Base-by-base conservation (phyloP, 225 moss, liverwort and hornwort genomes). In the Ulota crispa region DNA sequence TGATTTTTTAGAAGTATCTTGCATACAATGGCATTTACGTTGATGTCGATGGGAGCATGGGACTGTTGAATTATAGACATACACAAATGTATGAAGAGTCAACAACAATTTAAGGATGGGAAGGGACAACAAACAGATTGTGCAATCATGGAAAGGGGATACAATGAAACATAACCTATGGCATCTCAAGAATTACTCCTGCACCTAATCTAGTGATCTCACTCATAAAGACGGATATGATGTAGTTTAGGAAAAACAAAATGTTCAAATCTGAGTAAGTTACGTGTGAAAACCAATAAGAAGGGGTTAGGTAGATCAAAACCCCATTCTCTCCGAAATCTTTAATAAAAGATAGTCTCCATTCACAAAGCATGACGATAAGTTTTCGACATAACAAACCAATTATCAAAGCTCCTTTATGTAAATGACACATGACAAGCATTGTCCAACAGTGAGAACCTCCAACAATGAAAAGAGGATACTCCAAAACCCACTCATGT, bases 141-240 rank as follows among this genome's bases (percentile, higher is more conserved):
- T 5, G 13, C 9, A 62, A 34, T 61, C 0, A 7, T 60, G 60
- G 27, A 77, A 83, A 83, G 41, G 65, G 39, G 26, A 41, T 87
- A 28, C 5, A 64, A 65, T 78, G 64, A 81, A 84, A 31, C 43
- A 76, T 14, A 57, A 15, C 43, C 6, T 34, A 30, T 82, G 65
- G 41, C 84, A 82, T 85, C 71, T 75, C 74, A 84, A 18, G 4
- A 14, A 0, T 63, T 54, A 2, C 0, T 70, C 42, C 27, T 71
- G 10, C 3, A 70, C 19, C 10, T 50, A 32, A 21, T 0, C 3
- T 9, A 10, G 1, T 43, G 9, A 18, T 77, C 6, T 64, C 42
- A 31, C 26, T 1, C 28, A 16, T 1, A 6, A 50, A 50, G 0
- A 12, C 0, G 15, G 56, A 10, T 20, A 19, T 27, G 19, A 3